Conservation (phyloP, 2,329 filamentous ascomycete genomes). For the Xylaria sp. region DNA sequence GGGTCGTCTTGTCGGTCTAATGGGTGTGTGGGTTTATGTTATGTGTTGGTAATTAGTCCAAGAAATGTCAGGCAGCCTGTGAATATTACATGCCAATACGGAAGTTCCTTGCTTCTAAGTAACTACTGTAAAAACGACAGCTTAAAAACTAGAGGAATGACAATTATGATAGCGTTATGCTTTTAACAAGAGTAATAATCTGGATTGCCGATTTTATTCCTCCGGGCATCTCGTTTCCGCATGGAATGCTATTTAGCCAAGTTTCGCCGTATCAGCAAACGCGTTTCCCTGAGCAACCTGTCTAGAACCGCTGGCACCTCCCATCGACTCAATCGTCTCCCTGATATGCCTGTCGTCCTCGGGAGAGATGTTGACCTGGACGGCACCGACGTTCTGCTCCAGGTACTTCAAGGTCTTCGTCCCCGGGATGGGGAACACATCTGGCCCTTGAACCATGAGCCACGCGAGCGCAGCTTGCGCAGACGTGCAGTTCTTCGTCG, state of each 20-base stretch:
- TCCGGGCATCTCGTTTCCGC: not conserved
- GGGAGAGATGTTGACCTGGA: conserved; percentile 1
- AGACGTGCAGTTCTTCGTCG: conserved; percentile 63
- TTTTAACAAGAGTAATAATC: not conserved
- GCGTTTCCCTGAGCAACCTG: conserved; percentile 19
- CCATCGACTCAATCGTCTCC: conserved; percentile 2
- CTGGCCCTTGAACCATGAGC: conserved; percentile 68
- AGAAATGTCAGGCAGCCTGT: too few relatives aligned
- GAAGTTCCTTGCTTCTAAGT: too few relatives aligned
- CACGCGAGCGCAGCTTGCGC: conserved; percentile 71
- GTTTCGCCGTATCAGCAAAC: conserved; percentile 11
- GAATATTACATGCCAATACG: too few relatives aligned
- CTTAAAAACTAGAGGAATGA: too few relatives aligned
- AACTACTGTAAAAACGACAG: too few relatives aligned
- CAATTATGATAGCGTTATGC: not conserved
- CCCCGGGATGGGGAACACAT: conserved; percentile 68
- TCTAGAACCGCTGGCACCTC: conserved; percentile 14
- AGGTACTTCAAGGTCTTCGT: conserved; percentile 60
- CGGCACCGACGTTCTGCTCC: conserved; percentile 54
- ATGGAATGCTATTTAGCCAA: not conserved
- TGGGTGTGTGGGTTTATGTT: too few relatives aligned
- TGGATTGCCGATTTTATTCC: not conserved
- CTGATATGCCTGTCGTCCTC: conserved; percentile 15
- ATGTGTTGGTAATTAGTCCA: too few relatives aligned
- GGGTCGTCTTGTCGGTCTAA: not conserved